Evolutionary conservation across 2,329 filamentous ascomycete genomes (phyloP).

Genomic region (Monilinia fructicola): DNA sequence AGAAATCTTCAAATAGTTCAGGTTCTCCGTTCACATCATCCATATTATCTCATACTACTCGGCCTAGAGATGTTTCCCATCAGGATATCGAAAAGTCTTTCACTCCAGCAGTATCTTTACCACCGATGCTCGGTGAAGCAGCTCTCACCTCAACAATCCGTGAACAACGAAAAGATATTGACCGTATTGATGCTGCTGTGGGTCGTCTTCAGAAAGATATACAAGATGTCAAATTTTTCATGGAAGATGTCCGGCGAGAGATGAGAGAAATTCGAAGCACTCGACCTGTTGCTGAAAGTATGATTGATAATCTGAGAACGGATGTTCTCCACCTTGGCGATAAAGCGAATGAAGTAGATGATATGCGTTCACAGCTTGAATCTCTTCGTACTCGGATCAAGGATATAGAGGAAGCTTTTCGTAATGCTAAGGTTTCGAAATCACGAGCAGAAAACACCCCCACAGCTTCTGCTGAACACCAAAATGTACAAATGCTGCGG

Average conservation of each 20-base stretch:
- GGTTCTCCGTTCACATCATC: conserved; percentile 11
- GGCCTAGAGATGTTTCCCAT: not conserved
- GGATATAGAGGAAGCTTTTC: conserved; percentile 4
- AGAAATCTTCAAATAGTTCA: conserved; percentile 17
- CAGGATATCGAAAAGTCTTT: not conserved
- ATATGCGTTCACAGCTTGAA: conserved; percentile 21
- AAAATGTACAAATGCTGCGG: not conserved
- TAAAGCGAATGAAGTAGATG: conserved; percentile 36
- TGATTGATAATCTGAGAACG: conserved; percentile 9
- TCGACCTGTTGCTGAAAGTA: not conserved
- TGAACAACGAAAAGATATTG: conserved; percentile 37
- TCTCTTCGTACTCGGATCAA: conserved; percentile 10
- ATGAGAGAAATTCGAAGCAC: conserved; percentile 18
- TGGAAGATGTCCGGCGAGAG: conserved; percentile 36
- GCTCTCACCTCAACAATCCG: not conserved
- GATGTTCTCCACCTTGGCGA: conserved; percentile 28
- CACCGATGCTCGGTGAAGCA: not conserved
- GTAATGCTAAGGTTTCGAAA: not conserved
- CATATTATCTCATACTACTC: not conserved
- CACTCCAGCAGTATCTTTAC: not conserved
- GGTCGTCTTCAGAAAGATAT: conserved; percentile 37
- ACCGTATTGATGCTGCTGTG: conserved; percentile 35
- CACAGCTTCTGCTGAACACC: not conserved
- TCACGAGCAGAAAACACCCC: not conserved
- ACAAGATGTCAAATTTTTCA: conserved; percentile 37